Base-by-base conservation (phyloP, 2,329 filamentous ascomycete genomes). In the Sphaerulina musiva region DNA sequence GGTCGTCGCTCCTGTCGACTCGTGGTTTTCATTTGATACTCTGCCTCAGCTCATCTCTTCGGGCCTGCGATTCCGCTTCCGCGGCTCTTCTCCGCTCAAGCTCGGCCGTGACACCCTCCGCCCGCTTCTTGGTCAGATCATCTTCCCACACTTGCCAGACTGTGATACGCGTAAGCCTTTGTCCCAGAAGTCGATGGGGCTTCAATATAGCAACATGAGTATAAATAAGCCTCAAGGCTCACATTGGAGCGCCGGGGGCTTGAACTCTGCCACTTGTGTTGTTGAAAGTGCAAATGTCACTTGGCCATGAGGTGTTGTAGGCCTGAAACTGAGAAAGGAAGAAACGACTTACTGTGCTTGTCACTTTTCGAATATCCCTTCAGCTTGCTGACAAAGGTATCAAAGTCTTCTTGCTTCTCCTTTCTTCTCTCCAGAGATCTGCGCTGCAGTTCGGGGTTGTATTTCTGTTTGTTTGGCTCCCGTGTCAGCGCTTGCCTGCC, bases 361-460 rank as follows among this genome's bases (percentile, higher is more conserved):
- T 95, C 86, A 11, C 86, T 93, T 75, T 91, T 95, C 26, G 89
- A 87, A 70, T 91, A 89, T 64, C 92, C 82, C 78, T 95, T 96
- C 68, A 98, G 73, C 64, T 85, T 83, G 46, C 68, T 80, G 29
- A 96, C 87, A 67, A 95, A 97, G 53, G 90, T 81, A 68, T 96
- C 87, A 64, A 95, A 95, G 55, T 96, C 90, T 71, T 91, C 80
- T 67, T 93, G 83, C 56, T 81, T 81, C 69, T 86, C 82, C 54
- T 85, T 78, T 14, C 89, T 81, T 55, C 84, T 81, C 71, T 91
- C 90, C n/a, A 95, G 75, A 58, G 87, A 90, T 67, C 87, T 82
- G 71, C 88, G 87, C 69, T 93, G 87, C n/a, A 98, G 80, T 34
- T 97, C 93, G 0, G 92, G 92, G 71, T 92, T 97, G 76, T 97